Evolutionary conservation across 169 alveolate genomes (phyloP).

Genomic region (Babesia ovata): DNA sequence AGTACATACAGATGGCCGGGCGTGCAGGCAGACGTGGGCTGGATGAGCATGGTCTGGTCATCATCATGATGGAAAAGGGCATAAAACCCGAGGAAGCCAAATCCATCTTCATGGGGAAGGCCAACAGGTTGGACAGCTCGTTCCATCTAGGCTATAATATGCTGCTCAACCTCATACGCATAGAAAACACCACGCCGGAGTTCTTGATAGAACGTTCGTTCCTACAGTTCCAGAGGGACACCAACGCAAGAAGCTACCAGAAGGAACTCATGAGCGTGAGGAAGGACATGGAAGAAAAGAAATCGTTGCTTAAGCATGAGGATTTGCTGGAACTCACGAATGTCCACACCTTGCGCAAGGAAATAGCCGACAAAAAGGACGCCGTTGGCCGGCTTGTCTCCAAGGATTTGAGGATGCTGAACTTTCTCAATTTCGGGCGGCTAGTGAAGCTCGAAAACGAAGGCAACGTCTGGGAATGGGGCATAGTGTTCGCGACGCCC

Average conservation of each 20-base stretch:
- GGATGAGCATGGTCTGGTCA: slow-evolving; percentile 96
- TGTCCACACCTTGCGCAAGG: slow-evolving; percentile 14
- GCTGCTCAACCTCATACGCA: slow-evolving; percentile 94
- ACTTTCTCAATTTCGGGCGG: slow-evolving; percentile 53
- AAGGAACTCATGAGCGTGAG: slow-evolving; percentile 6
- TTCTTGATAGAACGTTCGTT: slow-evolving; percentile 94
- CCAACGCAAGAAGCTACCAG: slow-evolving; percentile 58
- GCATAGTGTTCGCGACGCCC: slow-evolving; percentile 58
- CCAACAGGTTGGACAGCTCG: slow-evolving; percentile 91
- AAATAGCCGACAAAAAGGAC: slow-evolving; percentile 68
- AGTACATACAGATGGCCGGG: slow-evolving; percentile 94
- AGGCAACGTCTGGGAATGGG: slow-evolving; percentile 68
- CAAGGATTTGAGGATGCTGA: slow-evolving; percentile 46
- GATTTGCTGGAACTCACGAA: slow-evolving; percentile 17
- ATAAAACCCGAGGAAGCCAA: slow-evolving; percentile 94
- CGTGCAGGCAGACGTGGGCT: slow-evolving; percentile 98
- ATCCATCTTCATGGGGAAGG: slow-evolving; percentile 88
- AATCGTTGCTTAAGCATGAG: slow-evolving; percentile 63
- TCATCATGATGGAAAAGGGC: slow-evolving; percentile 91
- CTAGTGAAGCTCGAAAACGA: slow-evolving; percentile 47
- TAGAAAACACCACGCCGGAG: slow-evolving; percentile 95
- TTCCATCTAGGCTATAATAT: slow-evolving; percentile 95
- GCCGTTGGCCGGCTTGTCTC: slow-evolving; percentile 67
- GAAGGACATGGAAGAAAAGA: slow-evolving; percentile 56
- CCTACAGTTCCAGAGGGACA: slow-evolving; percentile 93